Evolutionary conservation across 805 yeast species (phyloP).

Genomic region (Myxozyma geophila): DNA sequence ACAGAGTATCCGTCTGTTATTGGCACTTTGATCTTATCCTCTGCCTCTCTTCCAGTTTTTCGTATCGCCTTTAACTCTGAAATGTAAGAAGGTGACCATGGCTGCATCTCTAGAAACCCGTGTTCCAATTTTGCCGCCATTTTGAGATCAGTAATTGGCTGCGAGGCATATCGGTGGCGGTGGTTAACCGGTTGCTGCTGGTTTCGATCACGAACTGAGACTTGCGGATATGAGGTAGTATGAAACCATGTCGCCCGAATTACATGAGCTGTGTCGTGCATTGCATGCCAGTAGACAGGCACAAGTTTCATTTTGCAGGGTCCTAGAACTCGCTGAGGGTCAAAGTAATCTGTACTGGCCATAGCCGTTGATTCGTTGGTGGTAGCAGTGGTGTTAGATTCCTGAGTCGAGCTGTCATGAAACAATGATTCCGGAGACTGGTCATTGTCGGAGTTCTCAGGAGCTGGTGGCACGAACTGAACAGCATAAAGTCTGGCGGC

Average conservation of each 20-base stretch:
- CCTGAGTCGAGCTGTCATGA: conserved; percentile 1
- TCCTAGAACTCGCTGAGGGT: conserved; percentile 15
- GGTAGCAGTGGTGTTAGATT: neutral
- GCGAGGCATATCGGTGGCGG: conserved; percentile 35
- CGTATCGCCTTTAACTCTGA: conserved; percentile 36
- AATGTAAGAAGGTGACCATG: conserved; percentile 37
- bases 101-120: conserved; percentile 35
- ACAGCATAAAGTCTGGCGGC: conserved; percentile 35
- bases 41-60: conserved; percentile 35
- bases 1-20: conserved; percentile 25
- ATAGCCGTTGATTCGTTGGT: neutral
- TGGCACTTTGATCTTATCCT: conserved; percentile 34
- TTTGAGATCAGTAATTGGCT: conserved; percentile 41
- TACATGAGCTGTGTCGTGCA: conserved; percentile 44
- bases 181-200: neutral
- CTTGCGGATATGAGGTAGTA: conserved; percentile 23
- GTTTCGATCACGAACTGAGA: conserved; percentile 9
- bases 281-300: conserved; percentile 50
- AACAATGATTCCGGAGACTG: neutral
- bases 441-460: conserved; percentile 4
- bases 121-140: conserved; percentile 36
- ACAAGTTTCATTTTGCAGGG: conserved; percentile 33
- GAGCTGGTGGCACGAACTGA: conserved; percentile 25
- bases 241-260: conserved; percentile 48
- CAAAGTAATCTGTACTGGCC: neutral